Conservation (phyloP, 176 grass and related monocot genomes). For the Cymbopogon citratus region DNA sequence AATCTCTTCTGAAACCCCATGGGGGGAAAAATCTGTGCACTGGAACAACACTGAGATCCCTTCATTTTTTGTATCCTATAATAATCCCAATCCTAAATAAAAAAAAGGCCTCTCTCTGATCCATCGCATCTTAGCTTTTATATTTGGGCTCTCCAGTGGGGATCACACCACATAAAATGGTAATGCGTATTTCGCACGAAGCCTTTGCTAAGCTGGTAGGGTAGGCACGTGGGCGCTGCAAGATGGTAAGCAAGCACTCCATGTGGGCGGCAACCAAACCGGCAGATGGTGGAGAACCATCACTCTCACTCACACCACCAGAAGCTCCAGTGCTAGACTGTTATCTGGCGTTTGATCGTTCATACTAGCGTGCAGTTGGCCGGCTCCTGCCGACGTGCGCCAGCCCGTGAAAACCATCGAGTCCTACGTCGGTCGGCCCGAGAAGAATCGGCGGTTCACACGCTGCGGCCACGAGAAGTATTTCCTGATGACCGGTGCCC, state of each 20-base stretch:
- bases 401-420: no score
- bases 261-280: background rate
- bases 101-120: background rate
- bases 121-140: no score
- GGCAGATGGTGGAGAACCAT: background rate
- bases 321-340: background rate
- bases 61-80: no score
- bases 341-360: background rate
- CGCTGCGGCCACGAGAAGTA: background rate
- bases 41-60: no score
- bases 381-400: no score
- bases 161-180: background rate
- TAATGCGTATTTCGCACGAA: background rate
- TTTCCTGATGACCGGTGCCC: background rate
- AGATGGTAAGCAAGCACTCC: conserved; percentile 11
- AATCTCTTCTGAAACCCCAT: no score
- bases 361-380: background rate
- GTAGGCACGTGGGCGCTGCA: conserved; percentile 13
- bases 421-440: no score
- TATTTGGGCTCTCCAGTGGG: no score
- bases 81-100: background rate
- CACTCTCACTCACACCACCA: background rate
- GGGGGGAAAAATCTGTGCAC: no score
- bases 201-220: background rate
- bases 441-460: background rate